Conservation (phyloP, 495 filamentous ascomycete species). For the Hyphodiscus hymeniophilus region DNA sequence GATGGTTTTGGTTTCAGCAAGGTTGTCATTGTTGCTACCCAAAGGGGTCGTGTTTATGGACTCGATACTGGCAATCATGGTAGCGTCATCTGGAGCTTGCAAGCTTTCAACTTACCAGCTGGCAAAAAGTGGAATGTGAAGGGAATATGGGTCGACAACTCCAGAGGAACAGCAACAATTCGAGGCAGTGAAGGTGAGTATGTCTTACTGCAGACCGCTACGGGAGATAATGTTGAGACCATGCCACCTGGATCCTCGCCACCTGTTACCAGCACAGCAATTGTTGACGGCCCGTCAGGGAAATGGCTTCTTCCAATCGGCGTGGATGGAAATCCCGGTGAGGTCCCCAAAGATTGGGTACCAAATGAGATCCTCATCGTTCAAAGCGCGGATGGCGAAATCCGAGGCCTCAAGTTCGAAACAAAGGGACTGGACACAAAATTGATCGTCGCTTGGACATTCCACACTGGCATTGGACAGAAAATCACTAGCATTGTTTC, state of each 20-base stretch:
- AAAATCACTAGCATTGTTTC: constrained; percentile 56
- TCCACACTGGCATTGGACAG: constrained; percentile 59
- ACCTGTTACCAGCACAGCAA: constrained; percentile 34
- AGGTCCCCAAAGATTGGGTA: constrained; percentile 27
- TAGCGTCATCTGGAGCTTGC: constrained; percentile 62
- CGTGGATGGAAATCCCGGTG: constrained; percentile 33
- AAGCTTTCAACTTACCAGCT: constrained; percentile 45
- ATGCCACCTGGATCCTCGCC: constrained; percentile 28
- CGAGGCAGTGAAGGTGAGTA: constrained; percentile 48
- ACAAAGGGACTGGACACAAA: constrained; percentile 34
- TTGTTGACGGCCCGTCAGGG: constrained; percentile 43
- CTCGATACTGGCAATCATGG: constrained; percentile 72
- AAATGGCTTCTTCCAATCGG: constrained; percentile 40
- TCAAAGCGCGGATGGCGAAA: constrained; percentile 46
- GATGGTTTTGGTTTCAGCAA: constrained; percentile 88
- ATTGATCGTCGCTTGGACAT: constrained; percentile 60
- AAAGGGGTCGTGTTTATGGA: constrained; percentile 68
- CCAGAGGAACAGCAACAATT: constrained; percentile 49
- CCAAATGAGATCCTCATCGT: constrained; percentile 52
- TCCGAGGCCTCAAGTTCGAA: constrained; percentile 52
- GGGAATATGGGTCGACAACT: constrained; percentile 50
- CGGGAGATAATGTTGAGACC: constrained; percentile 44
- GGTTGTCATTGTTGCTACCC: constrained; percentile 71
- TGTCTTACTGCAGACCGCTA: constrained; percentile 46
- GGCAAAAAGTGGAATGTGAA: constrained; percentile 57